These are phyloP conservation scores for Vanilla planifolia DNA, from an alignment of 106 monocot species.

Conservation along the genomic window DNA sequence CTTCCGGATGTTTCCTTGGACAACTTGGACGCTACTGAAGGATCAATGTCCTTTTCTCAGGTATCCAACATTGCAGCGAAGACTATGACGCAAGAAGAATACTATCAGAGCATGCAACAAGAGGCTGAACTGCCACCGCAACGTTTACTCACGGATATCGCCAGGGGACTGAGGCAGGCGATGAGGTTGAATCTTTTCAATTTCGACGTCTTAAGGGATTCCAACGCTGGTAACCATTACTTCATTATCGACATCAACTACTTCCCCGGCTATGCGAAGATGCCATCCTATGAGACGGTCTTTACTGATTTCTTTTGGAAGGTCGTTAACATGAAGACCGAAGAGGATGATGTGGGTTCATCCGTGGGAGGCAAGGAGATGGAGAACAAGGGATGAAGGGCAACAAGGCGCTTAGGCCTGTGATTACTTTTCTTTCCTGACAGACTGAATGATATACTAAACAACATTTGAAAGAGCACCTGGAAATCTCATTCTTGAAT, in stretches of 20 bases:
- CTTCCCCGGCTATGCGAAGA: conserved; percentile 68
- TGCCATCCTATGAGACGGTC: conserved; percentile 49
- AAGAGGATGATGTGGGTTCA: conserved; percentile 6
- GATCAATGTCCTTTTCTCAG: conserved; percentile 51
- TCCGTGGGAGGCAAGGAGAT: neutral
- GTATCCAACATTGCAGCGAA: conserved; percentile 41
- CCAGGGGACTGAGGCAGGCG: conserved; percentile 36
- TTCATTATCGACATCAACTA: conserved; percentile 70
- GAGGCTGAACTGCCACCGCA: conserved; percentile 46
- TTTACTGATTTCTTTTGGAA: conserved; percentile 51
- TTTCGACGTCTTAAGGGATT: conserved; percentile 67
- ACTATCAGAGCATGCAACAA: conserved; percentile 22
- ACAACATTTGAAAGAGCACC: no score
- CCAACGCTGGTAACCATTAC: conserved; percentile 39
- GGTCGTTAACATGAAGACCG: conserved; percentile 19
- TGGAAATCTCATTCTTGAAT: no score
- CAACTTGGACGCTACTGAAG: conserved; percentile 24
- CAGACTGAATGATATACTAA: no score
- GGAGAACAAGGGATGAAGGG: neutral
- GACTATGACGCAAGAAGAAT: conserved; percentile 11
- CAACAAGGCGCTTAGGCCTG: no score
- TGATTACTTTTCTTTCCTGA: no score
- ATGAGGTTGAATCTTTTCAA: conserved; percentile 63
- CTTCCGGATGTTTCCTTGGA: conserved; percentile 60
- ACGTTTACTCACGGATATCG: conserved; percentile 40